Evolutionary conservation across 371 early-diverging fungal species (phyloP).

Genomic region (Thermomucor indicae-seudaticae): DNA sequence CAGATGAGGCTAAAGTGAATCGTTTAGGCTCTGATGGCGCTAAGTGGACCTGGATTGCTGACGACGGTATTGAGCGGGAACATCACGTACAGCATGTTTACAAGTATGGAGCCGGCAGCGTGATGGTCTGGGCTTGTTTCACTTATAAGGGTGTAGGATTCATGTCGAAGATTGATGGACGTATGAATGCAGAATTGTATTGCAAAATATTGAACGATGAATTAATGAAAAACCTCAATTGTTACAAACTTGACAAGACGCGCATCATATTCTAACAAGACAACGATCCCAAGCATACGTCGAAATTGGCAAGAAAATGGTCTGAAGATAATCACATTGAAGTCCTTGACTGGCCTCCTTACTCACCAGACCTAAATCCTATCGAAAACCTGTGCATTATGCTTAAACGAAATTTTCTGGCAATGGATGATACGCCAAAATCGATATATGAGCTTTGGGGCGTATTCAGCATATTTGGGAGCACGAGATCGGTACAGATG

Average conservation of each 20-base stretch:
- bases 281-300: constrained; percentile 4
- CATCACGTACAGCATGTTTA: background rate
- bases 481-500: background rate
- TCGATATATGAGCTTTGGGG: constrained; percentile 2
- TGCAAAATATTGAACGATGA: constrained; percentile 1
- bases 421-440: background rate
- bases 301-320: background rate
- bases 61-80: background rate
- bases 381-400: constrained; percentile 2
- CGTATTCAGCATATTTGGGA: constrained; percentile 3
- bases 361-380: constrained; percentile 6
- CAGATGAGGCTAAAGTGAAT: too few relatives aligned
- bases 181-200: constrained; percentile 4
- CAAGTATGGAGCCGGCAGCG: constrained; percentile 5
- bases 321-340: background rate
- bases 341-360: constrained; percentile 6
- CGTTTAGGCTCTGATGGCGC: too few relatives aligned
- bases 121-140: constrained; percentile 7
- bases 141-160: background rate
- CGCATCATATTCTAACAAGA: constrained; percentile 3
- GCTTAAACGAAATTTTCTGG: background rate
- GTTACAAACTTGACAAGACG: background rate
- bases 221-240: background rate
- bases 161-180: background rate
- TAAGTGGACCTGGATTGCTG: too few relatives aligned